Evolutionary conservation across 352 stramenopile species (phyloP).

Genomic region (Phytophthora litchii): DNA sequence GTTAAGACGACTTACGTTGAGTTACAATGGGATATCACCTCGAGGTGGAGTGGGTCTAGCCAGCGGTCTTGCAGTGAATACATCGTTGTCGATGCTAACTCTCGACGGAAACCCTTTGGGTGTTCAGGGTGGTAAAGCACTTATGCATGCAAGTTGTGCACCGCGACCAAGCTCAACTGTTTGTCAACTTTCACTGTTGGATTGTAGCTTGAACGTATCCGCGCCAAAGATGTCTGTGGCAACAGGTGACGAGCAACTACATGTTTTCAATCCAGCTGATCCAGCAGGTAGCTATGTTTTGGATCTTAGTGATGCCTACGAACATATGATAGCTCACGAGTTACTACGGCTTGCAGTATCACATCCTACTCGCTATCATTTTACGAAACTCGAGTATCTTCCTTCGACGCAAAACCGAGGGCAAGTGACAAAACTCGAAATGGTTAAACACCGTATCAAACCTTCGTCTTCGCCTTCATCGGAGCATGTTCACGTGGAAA

Average conservation of each 20-base stretch:
- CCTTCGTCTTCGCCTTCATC: slow-evolving; percentile 1
- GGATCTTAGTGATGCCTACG: slow-evolving; percentile 72
- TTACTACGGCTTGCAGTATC: slow-evolving; percentile 68
- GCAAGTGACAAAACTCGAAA: slow-evolving; percentile 25
- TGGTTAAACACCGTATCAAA: slow-evolving; percentile 17
- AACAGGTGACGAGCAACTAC: slow-evolving; percentile 32
- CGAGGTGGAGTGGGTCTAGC: slow-evolving; percentile 62
- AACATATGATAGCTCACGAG: slow-evolving; percentile 75
- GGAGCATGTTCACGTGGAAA: slow-evolving; percentile 3
- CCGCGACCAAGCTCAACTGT: slow-evolving; percentile 21
- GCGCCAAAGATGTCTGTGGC: slow-evolving; percentile 19
- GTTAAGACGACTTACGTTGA: slow-evolving; percentile 51
- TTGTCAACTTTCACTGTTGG: slow-evolving; percentile 58
- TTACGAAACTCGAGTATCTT: slow-evolving; percentile 58
- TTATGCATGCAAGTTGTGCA: slow-evolving; percentile 63
- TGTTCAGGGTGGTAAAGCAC: slow-evolving; percentile 52
- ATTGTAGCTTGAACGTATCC: slow-evolving; percentile 49
- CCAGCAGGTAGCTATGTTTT: slow-evolving; percentile 63
- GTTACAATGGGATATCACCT: slow-evolving; percentile 69
- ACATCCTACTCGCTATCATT: slow-evolving; percentile 49
- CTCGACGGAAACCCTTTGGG: slow-evolving; percentile 71
- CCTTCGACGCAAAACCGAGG: slow-evolving; percentile 1
- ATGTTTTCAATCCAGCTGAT: slow-evolving; percentile 67
- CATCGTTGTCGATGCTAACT: slow-evolving; percentile 47
- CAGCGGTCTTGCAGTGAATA: slow-evolving; percentile 58